Evolutionary conservation across 2,329 filamentous ascomycete genomes (phyloP).

Genomic region (Zymoseptoria passerinii): DNA sequence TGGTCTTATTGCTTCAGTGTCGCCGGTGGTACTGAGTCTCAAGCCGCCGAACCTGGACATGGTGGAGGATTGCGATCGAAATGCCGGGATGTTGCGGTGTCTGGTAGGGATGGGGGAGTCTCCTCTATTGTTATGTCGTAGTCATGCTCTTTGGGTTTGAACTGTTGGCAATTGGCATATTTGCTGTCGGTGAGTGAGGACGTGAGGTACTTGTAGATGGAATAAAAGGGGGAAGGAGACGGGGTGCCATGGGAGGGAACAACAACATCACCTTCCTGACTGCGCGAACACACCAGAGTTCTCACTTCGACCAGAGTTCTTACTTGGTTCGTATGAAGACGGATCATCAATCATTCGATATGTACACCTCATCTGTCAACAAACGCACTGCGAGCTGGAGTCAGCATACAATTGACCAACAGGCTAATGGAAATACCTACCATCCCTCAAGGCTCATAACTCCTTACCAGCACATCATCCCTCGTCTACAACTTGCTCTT

Average conservation of each 20-base stretch:
- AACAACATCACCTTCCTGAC: no score
- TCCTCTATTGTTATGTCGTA: neutral
- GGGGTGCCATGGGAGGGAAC: no score
- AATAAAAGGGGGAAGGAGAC: no score
- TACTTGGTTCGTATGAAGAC: no score
- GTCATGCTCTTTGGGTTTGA: neutral
- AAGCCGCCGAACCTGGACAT: neutral
- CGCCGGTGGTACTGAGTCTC: neutral
- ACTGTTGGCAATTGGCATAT: neutral
- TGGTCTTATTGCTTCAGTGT: neutral
- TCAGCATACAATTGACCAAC: neutral
- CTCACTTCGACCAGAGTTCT: no score
- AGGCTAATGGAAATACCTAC: neutral
- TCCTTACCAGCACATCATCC: no score
- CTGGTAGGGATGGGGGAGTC: neutral
- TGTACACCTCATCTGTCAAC: neutral
- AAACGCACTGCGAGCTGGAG: neutral
- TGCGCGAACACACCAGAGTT: no score
- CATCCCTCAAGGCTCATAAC: neutral
- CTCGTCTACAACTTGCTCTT: constrained; percentile 24
- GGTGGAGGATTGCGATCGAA: neutral
- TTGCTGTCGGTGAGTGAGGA: neutral
- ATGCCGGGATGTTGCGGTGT: no score
- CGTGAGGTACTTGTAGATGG: no score
- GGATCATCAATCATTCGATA: neutral